Evolutionary conservation across 129 eudicot species (phyloP).

Genomic region (Pittosporum tobira): DNA sequence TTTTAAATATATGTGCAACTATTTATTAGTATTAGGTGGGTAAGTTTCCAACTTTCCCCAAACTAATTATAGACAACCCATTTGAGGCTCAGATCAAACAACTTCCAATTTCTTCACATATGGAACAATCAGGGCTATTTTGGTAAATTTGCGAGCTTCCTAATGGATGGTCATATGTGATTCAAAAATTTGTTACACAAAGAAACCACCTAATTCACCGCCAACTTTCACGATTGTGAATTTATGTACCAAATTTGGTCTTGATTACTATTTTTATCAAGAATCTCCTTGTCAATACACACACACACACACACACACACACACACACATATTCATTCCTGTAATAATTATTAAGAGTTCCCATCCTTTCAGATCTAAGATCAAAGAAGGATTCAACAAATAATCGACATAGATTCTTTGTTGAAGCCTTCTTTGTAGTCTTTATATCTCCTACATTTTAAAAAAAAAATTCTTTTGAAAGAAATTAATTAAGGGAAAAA

Average conservation of each 20-base stretch:
- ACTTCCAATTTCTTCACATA: too few relatives aligned
- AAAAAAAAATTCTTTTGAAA: too few relatives aligned
- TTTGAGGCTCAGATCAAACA: too few relatives aligned
- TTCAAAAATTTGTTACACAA: conserved; percentile 16
- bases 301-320: background rate
- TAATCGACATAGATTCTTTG: too few relatives aligned
- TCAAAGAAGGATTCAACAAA: conserved; percentile 13
- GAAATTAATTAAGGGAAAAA: conserved; percentile 1
- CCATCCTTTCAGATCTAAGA: background rate
- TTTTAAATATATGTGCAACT: too few relatives aligned
- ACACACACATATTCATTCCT: background rate
- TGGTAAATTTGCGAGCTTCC: too few relatives aligned
- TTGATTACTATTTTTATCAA: background rate
- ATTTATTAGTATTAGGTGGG: too few relatives aligned
- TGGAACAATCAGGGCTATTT: too few relatives aligned
- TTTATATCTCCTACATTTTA: too few relatives aligned
- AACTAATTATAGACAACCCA: too few relatives aligned
- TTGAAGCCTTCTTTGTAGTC: conserved; percentile 15
- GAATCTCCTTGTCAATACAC: background rate
- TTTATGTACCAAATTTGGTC: background rate
- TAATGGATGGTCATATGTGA: conserved; percentile 6
- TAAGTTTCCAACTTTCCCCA: too few relatives aligned
- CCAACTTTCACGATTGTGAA: conserved; percentile 13
- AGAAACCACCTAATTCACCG: conserved; percentile 18
- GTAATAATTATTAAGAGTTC: background rate